Evolutionary conservation across 495 filamentous ascomycete genomes (phyloP), one percentile per base, ranked within the genome.

Genomic region (Staphylotrichum longicolle): DNA sequence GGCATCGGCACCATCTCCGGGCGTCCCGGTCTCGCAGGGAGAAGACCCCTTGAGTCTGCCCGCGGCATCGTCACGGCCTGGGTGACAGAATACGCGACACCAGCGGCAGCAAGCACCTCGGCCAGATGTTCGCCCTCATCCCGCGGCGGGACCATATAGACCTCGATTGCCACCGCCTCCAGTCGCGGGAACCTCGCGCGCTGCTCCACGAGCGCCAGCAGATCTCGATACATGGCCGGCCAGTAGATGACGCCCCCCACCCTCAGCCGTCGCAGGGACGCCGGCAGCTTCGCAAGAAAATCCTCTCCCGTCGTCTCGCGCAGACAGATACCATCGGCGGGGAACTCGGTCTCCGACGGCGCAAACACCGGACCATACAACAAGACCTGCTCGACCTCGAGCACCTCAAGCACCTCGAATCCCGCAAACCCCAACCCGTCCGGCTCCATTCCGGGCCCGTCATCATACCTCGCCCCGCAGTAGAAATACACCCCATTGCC

Each of bases 191-290:
- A 54, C 37, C 37, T 32, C n/a, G 11, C 15, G 12, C 34, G 34
- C 51, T 41, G 6, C 14, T 27, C 3, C 9, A 14, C 51, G 3
- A 54, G 7, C 3, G 34, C 51, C 14, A 54, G 15, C 34, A 40
- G 4, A 11, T 54, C 51, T n/a, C 51, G 5, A 14, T 33, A 54
- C 34, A 54, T 11, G 20, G 35, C 15, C 20, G 51, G 51, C 51
- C 51, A 54, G 51, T 41, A 41, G 34, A 41, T 35, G 35, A 54
- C 40, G 30, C 51, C 20, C 3, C 51, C 51, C 34, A 54, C 14
- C 14, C 51, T 34, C 2, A 54, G 51, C 2, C 15, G 51, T n/a
- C 7, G 20, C 14, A 54, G 35, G 10, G 51, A 54, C 14, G 51
- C 34, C 51, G 51, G 51, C 9, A 54, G 30, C 15, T 41, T 54